A percentile compares a stretch with the other conserved stretches of the same genome.
These are phyloP conservation scores for Bothriochloa decipiens DNA, from an alignment of 176 grass and related monocot genomes.

Conservation along the genomic window DNA sequence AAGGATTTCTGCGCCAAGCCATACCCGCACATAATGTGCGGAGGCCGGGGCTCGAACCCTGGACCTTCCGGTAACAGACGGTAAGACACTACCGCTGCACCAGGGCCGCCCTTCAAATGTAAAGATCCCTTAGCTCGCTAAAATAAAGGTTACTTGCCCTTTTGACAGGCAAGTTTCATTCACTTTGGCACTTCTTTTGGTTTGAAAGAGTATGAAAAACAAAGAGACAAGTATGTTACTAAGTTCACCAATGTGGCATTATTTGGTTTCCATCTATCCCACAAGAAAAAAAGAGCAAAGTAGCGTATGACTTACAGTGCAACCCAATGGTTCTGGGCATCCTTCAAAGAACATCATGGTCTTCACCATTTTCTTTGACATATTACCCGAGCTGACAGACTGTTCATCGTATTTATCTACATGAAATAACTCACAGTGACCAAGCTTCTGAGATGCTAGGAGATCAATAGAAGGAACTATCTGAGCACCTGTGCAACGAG, in stretches of 20 bases:
- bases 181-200: neutral
- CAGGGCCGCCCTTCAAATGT: too few species aligned
- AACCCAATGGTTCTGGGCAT: constrained; percentile 84
- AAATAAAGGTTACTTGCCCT: neutral
- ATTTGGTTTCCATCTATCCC: constrained; percentile 31
- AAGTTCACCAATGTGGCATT: neutral
- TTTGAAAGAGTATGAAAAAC: constrained; percentile 23
- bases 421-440: constrained; percentile 91
- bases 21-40: too few species aligned
- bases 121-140: neutral
- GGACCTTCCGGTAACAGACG: too few species aligned
- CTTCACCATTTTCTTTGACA: constrained; percentile 69
- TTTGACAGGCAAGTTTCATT: constrained; percentile 16
- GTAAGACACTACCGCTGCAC: too few species aligned
- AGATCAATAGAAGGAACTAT: constrained; percentile 91
- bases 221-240: constrained; percentile 33
- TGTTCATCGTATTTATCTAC: constrained; percentile 84
- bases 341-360: constrained; percentile 98
- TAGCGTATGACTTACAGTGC: constrained; percentile 81
- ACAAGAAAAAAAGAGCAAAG: constrained; percentile 32
- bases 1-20: too few species aligned
- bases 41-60: too few species aligned
- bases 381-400: constrained; percentile 45
- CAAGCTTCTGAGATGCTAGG: constrained; percentile 73
- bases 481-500: constrained; percentile 83